These are phyloP conservation scores for Coemansia sp. DNA, from an alignment of 192 early-diverging fungal genomes.

Conservation along the genomic window DNA sequence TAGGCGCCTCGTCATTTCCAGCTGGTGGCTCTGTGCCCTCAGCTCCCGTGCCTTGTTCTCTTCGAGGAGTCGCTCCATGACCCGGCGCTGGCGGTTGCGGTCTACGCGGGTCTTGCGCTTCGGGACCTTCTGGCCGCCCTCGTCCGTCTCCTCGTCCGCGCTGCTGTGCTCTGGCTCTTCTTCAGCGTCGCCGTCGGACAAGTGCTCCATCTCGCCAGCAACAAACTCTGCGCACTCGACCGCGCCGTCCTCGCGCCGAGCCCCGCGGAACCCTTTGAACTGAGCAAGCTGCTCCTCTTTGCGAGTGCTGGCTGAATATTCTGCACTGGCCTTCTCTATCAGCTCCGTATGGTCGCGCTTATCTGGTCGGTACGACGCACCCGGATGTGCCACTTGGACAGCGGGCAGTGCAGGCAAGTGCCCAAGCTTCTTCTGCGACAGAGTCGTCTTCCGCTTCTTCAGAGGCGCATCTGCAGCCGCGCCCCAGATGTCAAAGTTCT, in stretches of 20 bases:
- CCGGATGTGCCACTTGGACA: conserved; percentile 71
- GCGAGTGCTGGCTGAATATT: conserved; percentile 49
- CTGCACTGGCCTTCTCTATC: conserved; percentile 53
- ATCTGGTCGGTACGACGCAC: conserved; percentile 87
- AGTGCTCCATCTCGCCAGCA: conserved; percentile 21
- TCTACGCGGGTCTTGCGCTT: conserved; percentile 57
- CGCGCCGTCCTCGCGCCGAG: conserved; percentile 8
- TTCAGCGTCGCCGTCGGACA: conserved; percentile 12
- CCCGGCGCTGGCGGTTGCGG: conserved; percentile 53
- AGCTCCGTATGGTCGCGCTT: conserved; percentile 72
- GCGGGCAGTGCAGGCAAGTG: conserved; percentile 51
- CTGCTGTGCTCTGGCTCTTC: conserved; percentile 3
- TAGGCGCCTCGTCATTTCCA: conserved; percentile 50
- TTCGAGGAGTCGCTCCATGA: conserved; percentile 21
- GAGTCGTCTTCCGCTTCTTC: not conserved
- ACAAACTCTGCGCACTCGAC: conserved; percentile 26
- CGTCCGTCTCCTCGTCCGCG: conserved; percentile 10
- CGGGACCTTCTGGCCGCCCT: not conserved
- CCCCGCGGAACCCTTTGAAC: conserved; percentile 6
- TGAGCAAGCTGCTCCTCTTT: conserved; percentile 7
- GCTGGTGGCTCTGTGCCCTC: conserved; percentile 48
- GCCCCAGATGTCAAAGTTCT: conserved; percentile 36
- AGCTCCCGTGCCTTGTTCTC: conserved; percentile 35
- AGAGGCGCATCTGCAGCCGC: not conserved
- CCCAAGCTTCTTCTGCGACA: conserved; percentile 15